phyloP scores from a whole-genome alignment of 805 yeast species.

The Candida sakaeoensis region DNA sequence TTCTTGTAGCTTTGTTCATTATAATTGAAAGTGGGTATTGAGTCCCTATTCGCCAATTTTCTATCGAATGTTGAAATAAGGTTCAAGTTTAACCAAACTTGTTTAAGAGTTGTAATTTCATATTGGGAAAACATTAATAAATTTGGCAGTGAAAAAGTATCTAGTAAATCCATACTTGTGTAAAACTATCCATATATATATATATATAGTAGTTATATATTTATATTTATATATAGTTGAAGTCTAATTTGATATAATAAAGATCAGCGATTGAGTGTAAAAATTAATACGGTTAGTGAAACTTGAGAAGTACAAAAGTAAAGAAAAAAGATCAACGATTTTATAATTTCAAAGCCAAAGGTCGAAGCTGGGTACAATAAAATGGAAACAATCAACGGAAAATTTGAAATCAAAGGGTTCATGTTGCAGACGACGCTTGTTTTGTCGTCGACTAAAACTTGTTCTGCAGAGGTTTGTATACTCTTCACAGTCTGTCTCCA shows the following conservation, averaged over 20 bases:
- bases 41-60: neutral
- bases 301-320: neutral
- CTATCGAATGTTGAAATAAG: neutral
- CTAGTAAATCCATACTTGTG: neutral
- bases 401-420: no score
- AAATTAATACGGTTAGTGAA: neutral
- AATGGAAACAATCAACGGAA: no score
- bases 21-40: slow-evolving; percentile 1
- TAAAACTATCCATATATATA: neutral
- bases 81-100: slow-evolving; percentile 1
- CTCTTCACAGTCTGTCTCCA: no score
- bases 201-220: neutral
- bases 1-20: neutral
- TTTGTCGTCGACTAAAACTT: no score
- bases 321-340: neutral
- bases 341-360: neutral
- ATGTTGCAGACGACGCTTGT: no score
- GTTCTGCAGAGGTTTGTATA: no score
- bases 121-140: slow-evolving; percentile 6
- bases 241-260: neutral
- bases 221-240: neutral
- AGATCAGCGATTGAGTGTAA: neutral
- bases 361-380: neutral
- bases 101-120: slow-evolving; percentile 4
- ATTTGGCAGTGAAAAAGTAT: neutral